Evolutionary conservation across 768 basidiomycete species (phyloP), one percentile per base, ranked within the genome.

Genomic region (Omphalotus guepiniiformis): DNA sequence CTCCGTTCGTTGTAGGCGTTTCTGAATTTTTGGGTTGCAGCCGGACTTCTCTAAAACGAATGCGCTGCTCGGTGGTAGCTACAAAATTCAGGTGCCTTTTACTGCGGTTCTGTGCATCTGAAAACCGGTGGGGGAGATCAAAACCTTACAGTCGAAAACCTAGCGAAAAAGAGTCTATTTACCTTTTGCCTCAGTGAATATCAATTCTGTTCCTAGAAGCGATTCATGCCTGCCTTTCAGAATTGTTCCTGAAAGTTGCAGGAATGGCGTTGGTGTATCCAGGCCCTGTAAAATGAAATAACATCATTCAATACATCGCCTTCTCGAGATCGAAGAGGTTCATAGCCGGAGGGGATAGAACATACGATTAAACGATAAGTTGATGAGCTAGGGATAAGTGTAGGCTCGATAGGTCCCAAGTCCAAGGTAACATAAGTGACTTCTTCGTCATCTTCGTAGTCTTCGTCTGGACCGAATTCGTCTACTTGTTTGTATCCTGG

Each of bases 331-430:
- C 21, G 15, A 29, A 53, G 19, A 23, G 15, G 43, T 9, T 15
- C 35, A 35, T n/a, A 19, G 39, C 22, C 21, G 21, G 19, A 38
- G n/a, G n/a, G 29, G 6, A 37, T 30, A 23, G 27, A 21, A 69
- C 87, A 64, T 61, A 88, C 88, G 45, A 89, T 85, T n/a, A 90
- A 67, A 37, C 83, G 77, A 59, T 84, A 90, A 1, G 79, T 69
- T 0, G 81, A 75, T 0, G 80, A 80, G 55, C 78, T 88, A 2
- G 87, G 83, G 5, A 92, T 72, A 22, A 91, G 75, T 0, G 83
- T 82, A 2, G 87, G 85, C 55, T 91, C 86, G 27, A 85, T 74
- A 47, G 63, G 67, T 23, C 84, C 86, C 1, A 92, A 68, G 59
- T 91, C 89, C 16, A 92, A 70, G 0, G 86, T 88, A 11, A 88